A percentile compares a stretch with the other conserved stretches of the same genome.
Conservation (phyloP, 257 asterid genomes). For the Henckelia pumila region DNA sequence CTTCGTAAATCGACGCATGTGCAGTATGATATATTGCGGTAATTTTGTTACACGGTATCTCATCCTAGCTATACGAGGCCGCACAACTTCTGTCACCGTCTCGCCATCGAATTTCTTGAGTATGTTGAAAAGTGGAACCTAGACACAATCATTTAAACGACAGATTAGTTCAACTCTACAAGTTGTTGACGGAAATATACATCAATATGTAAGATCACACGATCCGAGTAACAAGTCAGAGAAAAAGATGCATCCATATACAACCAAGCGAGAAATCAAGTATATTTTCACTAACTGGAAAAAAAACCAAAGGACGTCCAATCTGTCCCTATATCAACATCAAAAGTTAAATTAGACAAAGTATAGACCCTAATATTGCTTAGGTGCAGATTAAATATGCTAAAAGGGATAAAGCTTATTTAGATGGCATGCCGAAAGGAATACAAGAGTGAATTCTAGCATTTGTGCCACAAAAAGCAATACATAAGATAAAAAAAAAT, state of each 20-base stretch:
- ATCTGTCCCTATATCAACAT: conserved; percentile 7
- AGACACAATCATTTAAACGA: conserved; percentile 22
- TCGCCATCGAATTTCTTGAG: conserved; percentile 95
- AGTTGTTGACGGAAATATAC: conserved; percentile 8
- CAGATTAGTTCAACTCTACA: conserved; percentile 10
- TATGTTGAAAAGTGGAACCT: conserved; percentile 98
- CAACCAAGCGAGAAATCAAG: conserved; percentile 1
- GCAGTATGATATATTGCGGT: conserved; percentile 78
- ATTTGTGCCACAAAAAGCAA: conserved; percentile 9
- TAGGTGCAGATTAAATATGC: neutral
- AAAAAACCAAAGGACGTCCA: conserved; percentile 4
- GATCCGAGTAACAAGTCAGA: conserved; percentile 12
- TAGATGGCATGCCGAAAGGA: conserved; percentile 6
- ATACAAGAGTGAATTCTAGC: neutral
- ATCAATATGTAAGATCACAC: conserved; percentile 10
- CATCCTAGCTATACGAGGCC: conserved; percentile 92
- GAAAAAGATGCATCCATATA: neutral
- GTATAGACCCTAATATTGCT: neutral
- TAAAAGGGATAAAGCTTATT: neutral
- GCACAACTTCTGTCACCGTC: conserved; percentile 83
- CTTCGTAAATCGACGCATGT: conserved; percentile 89
- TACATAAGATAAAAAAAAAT: neutral
- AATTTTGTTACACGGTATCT: conserved; percentile 83
- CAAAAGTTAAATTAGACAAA: neutral
- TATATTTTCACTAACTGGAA: neutral